Conservation (phyloP, 352 stramenopile genomes). For the Pythium chondricola region DNA sequence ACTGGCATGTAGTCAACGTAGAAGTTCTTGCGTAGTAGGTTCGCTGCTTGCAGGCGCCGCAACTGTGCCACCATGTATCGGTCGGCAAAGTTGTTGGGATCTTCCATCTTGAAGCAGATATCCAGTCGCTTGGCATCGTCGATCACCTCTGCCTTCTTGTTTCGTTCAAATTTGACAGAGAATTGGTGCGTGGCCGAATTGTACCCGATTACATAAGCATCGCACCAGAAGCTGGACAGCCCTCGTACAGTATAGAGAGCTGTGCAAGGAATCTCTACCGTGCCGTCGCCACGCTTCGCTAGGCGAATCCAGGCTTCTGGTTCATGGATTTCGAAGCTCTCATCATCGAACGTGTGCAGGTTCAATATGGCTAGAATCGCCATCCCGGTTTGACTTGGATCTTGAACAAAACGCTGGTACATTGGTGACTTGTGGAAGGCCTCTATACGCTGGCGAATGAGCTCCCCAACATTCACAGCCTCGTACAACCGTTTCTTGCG, state of each 20-base stretch:
- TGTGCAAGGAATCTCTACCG: conserved; percentile 61
- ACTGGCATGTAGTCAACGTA: conserved; percentile 85
- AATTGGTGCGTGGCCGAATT: conserved; percentile 35
- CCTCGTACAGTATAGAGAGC: conserved; percentile 61
- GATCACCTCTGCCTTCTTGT: conserved; percentile 48
- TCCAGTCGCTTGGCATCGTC: conserved; percentile 44
- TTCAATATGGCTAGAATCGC: conserved; percentile 51
- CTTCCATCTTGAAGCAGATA: conserved; percentile 80
- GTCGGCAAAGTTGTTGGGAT: conserved; percentile 72
- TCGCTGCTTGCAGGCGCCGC: conserved; percentile 53
- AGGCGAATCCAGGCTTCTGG: conserved; percentile 59
- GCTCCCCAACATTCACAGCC: conserved; percentile 25
- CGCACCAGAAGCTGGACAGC: conserved; percentile 53
- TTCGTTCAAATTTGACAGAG: conserved; percentile 55
- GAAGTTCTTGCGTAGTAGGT: conserved; percentile 65
- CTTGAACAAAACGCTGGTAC: conserved; percentile 23
- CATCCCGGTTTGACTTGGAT: conserved; percentile 24
- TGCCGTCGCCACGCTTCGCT: conserved; percentile 36
- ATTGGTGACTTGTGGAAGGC: conserved; percentile 27
- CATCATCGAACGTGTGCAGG: conserved; percentile 74
- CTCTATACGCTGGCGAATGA: conserved; percentile 24
- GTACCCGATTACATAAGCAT: conserved; percentile 56
- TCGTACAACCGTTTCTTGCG: conserved; percentile 37
- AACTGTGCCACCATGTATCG: conserved; percentile 58
- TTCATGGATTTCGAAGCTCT: conserved; percentile 68